A percentile compares a stretch with the other conserved stretches of the same genome.
Evolutionary conservation across 2,329 filamentous ascomycete genomes (phyloP).

Genomic region (Diaporthe vexans): DNA sequence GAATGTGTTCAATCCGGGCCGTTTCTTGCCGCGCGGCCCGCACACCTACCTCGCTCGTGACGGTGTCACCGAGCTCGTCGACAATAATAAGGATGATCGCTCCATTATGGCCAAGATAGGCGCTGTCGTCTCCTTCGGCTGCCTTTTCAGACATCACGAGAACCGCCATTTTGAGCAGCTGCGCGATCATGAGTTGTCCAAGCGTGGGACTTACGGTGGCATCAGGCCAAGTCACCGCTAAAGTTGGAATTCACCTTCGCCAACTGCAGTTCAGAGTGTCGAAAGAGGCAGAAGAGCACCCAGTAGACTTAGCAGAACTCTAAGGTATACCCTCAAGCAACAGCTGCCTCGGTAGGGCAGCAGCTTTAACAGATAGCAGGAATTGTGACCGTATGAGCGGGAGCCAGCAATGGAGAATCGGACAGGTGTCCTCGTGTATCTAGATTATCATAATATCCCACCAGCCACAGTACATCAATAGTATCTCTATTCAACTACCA

Average conservation of each 20-base stretch:
- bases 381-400: too few species aligned
- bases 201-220: background rate
- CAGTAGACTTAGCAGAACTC: too few species aligned
- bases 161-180: constrained; percentile 15
- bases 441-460: too few species aligned
- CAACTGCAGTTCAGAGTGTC: background rate
- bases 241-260: background rate
- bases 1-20: constrained; percentile 65
- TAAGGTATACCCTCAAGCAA: too few species aligned
- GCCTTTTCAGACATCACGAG: background rate
- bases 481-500: too few species aligned
- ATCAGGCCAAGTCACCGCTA: background rate
- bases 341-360: too few species aligned
- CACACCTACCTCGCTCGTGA: constrained; percentile 66
- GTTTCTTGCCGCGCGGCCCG: constrained; percentile 62
- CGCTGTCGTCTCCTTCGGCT: constrained; percentile 11
- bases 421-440: too few species aligned
- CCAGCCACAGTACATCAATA: too few species aligned
- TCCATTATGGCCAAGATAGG: constrained; percentile 56
- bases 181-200: background rate
- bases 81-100: constrained; percentile 63
- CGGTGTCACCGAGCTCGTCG: constrained; percentile 60
- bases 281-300: too few species aligned
- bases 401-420: too few species aligned
- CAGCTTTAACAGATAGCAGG: too few species aligned